These are phyloP conservation scores for Sodiomyces alkalinus DNA, from an alignment of 2,329 filamentous ascomycete genomes.

Conservation along the genomic window DNA sequence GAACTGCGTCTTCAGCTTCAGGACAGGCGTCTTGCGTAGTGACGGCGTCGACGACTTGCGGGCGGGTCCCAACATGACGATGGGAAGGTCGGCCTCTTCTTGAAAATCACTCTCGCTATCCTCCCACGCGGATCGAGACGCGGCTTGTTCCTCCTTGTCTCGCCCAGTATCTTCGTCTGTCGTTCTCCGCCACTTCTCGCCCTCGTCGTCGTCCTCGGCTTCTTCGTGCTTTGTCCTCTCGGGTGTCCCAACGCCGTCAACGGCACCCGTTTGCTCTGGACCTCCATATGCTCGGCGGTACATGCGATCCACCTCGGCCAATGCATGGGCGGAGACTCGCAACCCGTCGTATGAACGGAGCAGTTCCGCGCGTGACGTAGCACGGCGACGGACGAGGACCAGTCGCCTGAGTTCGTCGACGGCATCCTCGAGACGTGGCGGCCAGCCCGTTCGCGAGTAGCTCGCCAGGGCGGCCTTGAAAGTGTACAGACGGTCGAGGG, in stretches of 20 bases:
- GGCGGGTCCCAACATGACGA: constrained; percentile 3
- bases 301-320: constrained; percentile 39
- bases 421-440: constrained; percentile 38
- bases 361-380: constrained; percentile 33
- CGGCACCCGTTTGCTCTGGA: constrained; percentile 25
- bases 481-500: constrained; percentile 47
- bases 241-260: constrained; percentile 21
- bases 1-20: constrained; percentile 31
- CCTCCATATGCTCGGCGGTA: constrained; percentile 43
- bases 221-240: constrained; percentile 2
- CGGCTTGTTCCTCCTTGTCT: constrained; percentile 3
- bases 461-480: constrained; percentile 45
- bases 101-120: no score
- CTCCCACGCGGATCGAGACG: no score
- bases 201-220: constrained; percentile 2
- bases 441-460: constrained; percentile 32
- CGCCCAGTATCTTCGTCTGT: not conserved
- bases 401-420: constrained; percentile 48
- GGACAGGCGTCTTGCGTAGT: constrained; percentile 11
- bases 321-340: constrained; percentile 30
- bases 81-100: constrained; percentile 2
- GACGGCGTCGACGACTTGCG: constrained; percentile 6
- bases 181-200: not conserved
- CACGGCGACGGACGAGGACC: constrained; percentile 36
- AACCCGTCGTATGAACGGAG: constrained; percentile 42